Conservation (phyloP, 164 flowering plant species). For the Berberis thunbergii region DNA sequence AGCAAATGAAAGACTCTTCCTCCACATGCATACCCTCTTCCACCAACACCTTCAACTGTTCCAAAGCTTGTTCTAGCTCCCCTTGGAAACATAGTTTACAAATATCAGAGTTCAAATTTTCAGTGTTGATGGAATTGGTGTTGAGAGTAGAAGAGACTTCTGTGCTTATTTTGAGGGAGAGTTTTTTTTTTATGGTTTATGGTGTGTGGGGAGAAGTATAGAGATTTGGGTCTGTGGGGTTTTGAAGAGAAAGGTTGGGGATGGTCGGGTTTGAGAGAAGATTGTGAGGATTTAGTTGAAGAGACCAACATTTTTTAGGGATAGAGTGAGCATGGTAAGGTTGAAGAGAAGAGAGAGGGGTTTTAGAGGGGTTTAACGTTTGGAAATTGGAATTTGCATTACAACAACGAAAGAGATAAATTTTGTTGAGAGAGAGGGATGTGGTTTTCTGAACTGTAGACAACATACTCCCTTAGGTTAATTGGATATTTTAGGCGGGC, state of each 20-base stretch:
- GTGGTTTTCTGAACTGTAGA: too few species aligned
- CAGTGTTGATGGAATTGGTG: slow-evolving; percentile 10
- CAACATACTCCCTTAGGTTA: too few species aligned
- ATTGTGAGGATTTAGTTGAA: too few species aligned
- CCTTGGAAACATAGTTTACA: slow-evolving; percentile 42
- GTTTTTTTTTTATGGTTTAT: slow-evolving; percentile 9
- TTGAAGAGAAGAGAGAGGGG: too few species aligned
- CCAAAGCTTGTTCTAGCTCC: slow-evolving; percentile 45
- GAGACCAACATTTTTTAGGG: too few species aligned
- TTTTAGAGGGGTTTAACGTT: neutral
- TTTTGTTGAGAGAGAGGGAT: too few species aligned
- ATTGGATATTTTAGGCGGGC: too few species aligned
- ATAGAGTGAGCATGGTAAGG: too few species aligned
- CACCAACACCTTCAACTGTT: slow-evolving; percentile 25
- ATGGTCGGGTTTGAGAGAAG: slow-evolving; percentile 2
- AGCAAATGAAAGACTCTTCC: slow-evolving; percentile 47
- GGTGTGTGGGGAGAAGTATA: slow-evolving; percentile 18
- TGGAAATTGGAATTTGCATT: neutral
- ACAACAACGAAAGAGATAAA: too few species aligned
- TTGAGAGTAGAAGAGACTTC: slow-evolving; percentile 21
- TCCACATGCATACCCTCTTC: slow-evolving; percentile 30
- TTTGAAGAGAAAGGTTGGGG: slow-evolving; percentile 15
- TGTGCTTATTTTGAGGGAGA: slow-evolving; percentile 26
- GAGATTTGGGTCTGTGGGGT: slow-evolving; percentile 17
- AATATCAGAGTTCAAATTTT: slow-evolving; percentile 31